Conservation (phyloP, 2,329 filamentous ascomycete genomes). For the Anisogramma anomala region DNA sequence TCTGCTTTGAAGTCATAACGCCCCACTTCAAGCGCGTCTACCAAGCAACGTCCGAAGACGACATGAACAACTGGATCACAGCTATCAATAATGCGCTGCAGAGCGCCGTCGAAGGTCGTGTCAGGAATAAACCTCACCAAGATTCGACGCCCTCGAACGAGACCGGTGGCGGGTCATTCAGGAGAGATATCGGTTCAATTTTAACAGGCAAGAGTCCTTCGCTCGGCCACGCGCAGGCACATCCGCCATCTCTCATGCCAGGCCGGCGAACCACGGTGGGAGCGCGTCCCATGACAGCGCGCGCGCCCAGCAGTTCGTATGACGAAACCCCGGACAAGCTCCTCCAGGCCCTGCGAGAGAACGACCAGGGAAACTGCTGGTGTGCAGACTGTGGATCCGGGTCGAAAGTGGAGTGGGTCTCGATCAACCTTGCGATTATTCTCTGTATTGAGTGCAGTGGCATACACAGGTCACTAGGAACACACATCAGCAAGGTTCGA, state of each 20-base stretch:
- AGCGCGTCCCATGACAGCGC: constrained; percentile 59
- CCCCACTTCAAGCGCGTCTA: constrained; percentile 93
- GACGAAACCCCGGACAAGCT: constrained; percentile 80
- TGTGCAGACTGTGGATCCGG: constrained; percentile 91
- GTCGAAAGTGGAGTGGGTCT: constrained; percentile 95
- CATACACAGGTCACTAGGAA: constrained; percentile 90
- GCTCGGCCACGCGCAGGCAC: constrained; percentile 40
- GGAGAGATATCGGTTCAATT: constrained; percentile 83
- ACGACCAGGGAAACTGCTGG: constrained; percentile 83
- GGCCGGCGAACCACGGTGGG: constrained; percentile 84
- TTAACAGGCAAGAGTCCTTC: constrained; percentile 85
- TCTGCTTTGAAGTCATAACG: constrained; percentile 97
- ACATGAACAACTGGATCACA: constrained; percentile 93
- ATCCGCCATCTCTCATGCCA: constrained; percentile 46
- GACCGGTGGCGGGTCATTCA: constrained; percentile 37
- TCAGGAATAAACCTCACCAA: constrained; percentile 38
- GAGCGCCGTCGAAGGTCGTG: constrained; percentile 80
- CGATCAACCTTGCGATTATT: constrained; percentile 92
- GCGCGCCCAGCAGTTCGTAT: constrained; percentile 46
- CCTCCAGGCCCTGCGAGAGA: constrained; percentile 75
- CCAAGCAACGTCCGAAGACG: constrained; percentile 93
- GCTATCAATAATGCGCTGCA: constrained; percentile 96
- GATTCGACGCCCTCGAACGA: constrained; percentile 33
- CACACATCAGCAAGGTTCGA: constrained; percentile 93
- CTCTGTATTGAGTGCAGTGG: constrained; percentile 97